Percentiles rank a stretch among this genome's conserved stretches.
Evolutionary conservation across 1,284 basidiomycete species (phyloP).

Genomic region (Omphalotus olearius): DNA sequence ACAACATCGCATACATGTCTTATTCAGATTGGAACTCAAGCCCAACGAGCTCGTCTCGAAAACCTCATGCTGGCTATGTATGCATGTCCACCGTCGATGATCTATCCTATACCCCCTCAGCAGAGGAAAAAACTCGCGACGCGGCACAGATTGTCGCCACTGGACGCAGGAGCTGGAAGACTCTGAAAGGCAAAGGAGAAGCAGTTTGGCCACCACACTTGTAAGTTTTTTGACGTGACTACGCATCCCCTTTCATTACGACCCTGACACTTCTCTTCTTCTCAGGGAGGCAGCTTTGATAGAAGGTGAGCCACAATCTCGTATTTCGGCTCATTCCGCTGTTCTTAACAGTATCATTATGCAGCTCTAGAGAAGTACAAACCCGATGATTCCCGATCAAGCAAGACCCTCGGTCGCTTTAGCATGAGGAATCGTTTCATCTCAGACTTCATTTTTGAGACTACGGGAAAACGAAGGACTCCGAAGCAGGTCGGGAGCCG

Average conservation of each 20-base stretch:
- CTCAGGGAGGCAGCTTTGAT: slow-evolving; percentile 51
- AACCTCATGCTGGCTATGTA: slow-evolving; percentile 23
- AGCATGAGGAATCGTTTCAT: slow-evolving; percentile 57
- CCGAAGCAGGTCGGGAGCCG: slow-evolving; percentile 62
- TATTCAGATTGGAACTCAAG: slow-evolving; percentile 2
- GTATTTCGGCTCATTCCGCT: slow-evolving; percentile 1
- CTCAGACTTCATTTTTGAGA: slow-evolving; percentile 50
- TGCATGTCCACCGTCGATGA: slow-evolving; percentile 34
- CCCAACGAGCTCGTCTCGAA: slow-evolving; percentile 17
- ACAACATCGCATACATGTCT: not conserved
- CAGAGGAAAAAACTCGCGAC: slow-evolving; percentile 30
- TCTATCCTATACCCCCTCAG: slow-evolving; percentile 33
- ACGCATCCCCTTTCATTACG: not conserved
- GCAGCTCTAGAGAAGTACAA: slow-evolving; percentile 46
- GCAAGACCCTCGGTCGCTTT: slow-evolving; percentile 41
- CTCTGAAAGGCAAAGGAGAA: slow-evolving; percentile 50
- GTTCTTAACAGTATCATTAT: not conserved
- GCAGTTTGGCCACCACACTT: slow-evolving; percentile 58
- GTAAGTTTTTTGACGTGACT: slow-evolving; percentile 22
- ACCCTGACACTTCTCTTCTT: slow-evolving; percentile 9
- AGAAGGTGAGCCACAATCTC: slow-evolving; percentile 35
- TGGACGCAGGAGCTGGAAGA: slow-evolving; percentile 51
- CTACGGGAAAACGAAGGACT: slow-evolving; percentile 48
- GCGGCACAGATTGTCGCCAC: slow-evolving; percentile 32
- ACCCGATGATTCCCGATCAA: slow-evolving; percentile 38